Evolutionary conservation across 352 stramenopile species (phyloP).

Genomic region (Globisporangium orthogonon): DNA sequence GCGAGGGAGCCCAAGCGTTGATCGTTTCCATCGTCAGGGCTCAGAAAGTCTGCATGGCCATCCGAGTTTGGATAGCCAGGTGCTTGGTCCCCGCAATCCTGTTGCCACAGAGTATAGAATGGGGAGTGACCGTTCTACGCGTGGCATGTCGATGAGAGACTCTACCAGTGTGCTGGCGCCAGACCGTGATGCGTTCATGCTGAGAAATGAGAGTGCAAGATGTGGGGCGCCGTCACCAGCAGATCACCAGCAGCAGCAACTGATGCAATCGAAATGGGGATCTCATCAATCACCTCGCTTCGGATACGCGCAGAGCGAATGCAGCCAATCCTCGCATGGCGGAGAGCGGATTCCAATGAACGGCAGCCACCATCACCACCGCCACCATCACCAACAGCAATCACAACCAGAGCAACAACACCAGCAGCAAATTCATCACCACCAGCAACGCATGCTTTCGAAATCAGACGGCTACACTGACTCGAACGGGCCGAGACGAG

Average conservation of each 20-base stretch:
- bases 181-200: conserved; percentile 35
- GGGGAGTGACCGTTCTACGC: conserved; percentile 6
- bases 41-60: not conserved
- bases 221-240: conserved; percentile 4
- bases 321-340: not conserved
- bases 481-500: not conserved
- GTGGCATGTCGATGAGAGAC: conserved; percentile 7
- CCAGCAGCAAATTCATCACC: conserved; percentile 1
- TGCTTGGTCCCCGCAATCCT: not conserved
- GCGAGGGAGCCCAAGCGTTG: not conserved
- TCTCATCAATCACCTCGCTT: not conserved
- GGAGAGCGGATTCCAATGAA: not conserved
- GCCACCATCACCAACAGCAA: not conserved
- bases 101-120: not conserved
- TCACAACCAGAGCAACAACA: not conserved
- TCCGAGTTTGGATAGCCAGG: not conserved
- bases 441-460: conserved; percentile 12
- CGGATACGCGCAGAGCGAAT: conserved; percentile 4
- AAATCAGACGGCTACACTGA: conserved; percentile 8
- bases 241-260: conserved; percentile 1
- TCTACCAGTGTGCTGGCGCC: conserved; percentile 2
- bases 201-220: conserved; percentile 39
- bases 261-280: conserved; percentile 10
- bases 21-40: conserved; percentile 5
- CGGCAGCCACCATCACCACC: conserved; percentile 1